Evolutionary conservation across 352 stramenopile species (phyloP), one percentile per base, ranked within the genome.

Genomic region (Phytopythium aichiense): DNA sequence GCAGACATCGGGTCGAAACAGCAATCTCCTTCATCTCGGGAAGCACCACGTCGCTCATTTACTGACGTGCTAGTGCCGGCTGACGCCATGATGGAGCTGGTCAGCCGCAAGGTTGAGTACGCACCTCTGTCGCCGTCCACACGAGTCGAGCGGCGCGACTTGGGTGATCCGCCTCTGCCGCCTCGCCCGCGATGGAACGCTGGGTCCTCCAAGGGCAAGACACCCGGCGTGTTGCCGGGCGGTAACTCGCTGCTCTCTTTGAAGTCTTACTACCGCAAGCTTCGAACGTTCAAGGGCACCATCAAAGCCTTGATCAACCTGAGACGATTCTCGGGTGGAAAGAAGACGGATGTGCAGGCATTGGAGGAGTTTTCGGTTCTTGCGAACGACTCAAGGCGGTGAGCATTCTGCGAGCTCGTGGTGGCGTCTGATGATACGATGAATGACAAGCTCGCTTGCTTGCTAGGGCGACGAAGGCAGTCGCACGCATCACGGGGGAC

Each of bases 271-370:
- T 91, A 87, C 52, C 72, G 76, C 23, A 89, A 91, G 18, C 61
- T 91, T 22, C 75, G 76, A 6, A 87, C 79, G 12, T 88, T 91
- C 49, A 88, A 89, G 43, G 78, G 79, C 23, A 89, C 78, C 7
- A 69, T 89, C 20, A 86, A 79, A 61, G 77, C 79, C 30, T 58
- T 90, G 40, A 90, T 90, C 59, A 79, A 80, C 30, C 68, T 90
- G 4, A 70, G 71, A 11, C 63, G 77, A 12, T 50, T 62, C 37
- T 56, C 37, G 18, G 42, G 25, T 6, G 37, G 38, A 13, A 60
- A 60, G 28, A 38, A 31, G 4, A 42, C 38, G 3, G 55, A 45
- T 63, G 30, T 9, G 22, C 18, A 55, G 20, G 25, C 11, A 4
- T 8, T 15, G 16, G 53, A 58, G 16, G 33, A 40, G n/a, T 6